phyloP scores from a whole-genome alignment of 2,329 filamentous ascomycete species.

The Xylariales sp. region DNA sequence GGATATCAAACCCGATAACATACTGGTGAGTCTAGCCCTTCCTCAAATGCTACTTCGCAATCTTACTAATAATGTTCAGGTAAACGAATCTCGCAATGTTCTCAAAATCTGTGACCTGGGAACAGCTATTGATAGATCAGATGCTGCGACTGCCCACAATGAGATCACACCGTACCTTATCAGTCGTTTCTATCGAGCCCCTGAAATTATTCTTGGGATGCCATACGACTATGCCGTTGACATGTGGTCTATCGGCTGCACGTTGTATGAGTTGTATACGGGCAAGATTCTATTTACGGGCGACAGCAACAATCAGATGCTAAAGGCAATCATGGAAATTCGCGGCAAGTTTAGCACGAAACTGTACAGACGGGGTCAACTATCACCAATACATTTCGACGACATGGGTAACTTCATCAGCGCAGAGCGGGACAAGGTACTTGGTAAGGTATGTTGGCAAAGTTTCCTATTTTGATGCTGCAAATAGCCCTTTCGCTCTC shows the following conservation, averaged over 20 bases:
- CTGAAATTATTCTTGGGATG: constrained; percentile 96
- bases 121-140: constrained; percentile 86
- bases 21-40: constrained; percentile 58
- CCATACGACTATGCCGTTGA: constrained; percentile 92
- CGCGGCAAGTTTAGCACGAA: constrained; percentile 89
- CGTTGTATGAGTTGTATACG: constrained; percentile 93
- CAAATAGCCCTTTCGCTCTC: constrained; percentile 8
- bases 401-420: constrained; percentile 79
- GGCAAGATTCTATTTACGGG: constrained; percentile 96
- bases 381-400: constrained; percentile 77
- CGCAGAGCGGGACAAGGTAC: constrained; percentile 80
- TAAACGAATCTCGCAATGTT: constrained; percentile 75
- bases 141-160: constrained; percentile 65
- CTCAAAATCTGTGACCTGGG: constrained; percentile 96
- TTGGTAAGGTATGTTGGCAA: constrained; percentile 62
- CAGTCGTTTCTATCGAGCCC: constrained; percentile 94
- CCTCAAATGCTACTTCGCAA: background rate
- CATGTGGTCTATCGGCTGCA: constrained; percentile 97
- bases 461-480: constrained; percentile 9
- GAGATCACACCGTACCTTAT: constrained; percentile 94
- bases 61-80: constrained; percentile 35
- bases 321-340: constrained; percentile 92
- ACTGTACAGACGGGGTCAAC: constrained; percentile 75
- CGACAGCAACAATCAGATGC: constrained; percentile 96
- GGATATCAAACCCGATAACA: constrained; percentile 96